A percentile compares a stretch with the other conserved stretches of the same genome.
phyloP scores from a whole-genome alignment of 176 grass and related monocot species.

The Echinochloa phyllopogon region DNA sequence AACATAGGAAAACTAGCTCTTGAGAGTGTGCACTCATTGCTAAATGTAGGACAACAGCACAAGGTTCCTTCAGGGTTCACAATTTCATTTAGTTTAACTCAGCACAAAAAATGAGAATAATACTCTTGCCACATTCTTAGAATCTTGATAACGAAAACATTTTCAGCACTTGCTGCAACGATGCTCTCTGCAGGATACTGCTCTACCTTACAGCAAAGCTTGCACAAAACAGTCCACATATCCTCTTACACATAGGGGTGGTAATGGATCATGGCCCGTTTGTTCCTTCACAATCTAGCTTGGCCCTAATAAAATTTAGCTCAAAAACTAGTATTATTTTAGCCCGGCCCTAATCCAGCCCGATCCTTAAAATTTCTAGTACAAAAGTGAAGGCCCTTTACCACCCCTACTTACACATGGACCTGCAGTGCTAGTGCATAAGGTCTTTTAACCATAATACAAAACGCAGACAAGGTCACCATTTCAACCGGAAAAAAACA shows the following conservation, averaged over 20 bases:
- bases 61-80: background rate
- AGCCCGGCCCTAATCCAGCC: no score
- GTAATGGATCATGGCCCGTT: no score
- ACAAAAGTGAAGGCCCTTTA: no score
- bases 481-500: no score
- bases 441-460: background rate
- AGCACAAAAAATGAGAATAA: background rate
- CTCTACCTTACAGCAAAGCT: background rate
- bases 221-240: background rate
- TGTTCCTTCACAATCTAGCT: no score
- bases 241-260: background rate
- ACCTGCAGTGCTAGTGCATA: background rate
- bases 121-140: background rate
- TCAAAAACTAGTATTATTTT: no score
- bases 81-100: constrained; percentile 14
- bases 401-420: background rate
- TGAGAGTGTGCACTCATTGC: background rate
- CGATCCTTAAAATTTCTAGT: no score
- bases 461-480: no score
- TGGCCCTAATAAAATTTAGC: no score
- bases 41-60: background rate
- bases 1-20: background rate
- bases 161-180: background rate
- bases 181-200: background rate
- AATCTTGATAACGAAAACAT: background rate